Percentiles rank a stretch among this genome's conserved stretches.
phyloP scores from a whole-genome alignment of 1,139 yeast species.

The Pichia sp. region DNA sequence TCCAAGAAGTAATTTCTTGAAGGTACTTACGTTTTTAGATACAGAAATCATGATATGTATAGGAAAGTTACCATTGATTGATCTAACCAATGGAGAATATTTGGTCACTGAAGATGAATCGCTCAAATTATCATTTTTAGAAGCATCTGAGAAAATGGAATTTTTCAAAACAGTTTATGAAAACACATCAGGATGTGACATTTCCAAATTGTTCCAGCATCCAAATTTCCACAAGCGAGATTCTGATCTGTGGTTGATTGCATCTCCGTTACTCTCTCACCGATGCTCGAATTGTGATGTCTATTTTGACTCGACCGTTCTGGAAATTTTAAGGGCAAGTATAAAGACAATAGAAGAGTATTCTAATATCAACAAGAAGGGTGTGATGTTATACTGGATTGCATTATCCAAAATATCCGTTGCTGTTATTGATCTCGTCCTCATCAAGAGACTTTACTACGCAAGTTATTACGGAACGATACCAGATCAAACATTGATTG shows the following conservation, averaged over 20 bases:
- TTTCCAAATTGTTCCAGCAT: neutral
- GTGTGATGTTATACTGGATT: conserved; percentile 4
- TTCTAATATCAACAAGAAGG: neutral
- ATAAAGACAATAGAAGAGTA: neutral
- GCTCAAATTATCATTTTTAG: neutral
- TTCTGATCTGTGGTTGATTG: conserved; percentile 8
- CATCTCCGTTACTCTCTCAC: conserved; percentile 9
- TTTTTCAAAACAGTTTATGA: conserved; percentile 1
- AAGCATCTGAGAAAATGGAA: neutral
- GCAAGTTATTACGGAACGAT: conserved; percentile 2
- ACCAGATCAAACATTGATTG: neutral
- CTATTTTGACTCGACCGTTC: conserved; percentile 1
- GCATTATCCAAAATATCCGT: conserved; percentile 4
- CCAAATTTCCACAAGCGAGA: neutral
- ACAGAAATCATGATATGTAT: conserved; percentile 14
- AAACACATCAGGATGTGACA: conserved; percentile 3
- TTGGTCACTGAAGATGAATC: neutral
- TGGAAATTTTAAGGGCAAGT: conserved; percentile 3
- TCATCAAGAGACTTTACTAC: neutral
- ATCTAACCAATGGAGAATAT: conserved; percentile 3
- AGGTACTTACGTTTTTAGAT: conserved; percentile 17
- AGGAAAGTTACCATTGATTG: conserved; percentile 17
- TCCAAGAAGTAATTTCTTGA: conserved; percentile 12
- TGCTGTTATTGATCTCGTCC: neutral
- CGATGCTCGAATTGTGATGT: conserved; percentile 3